A percentile compares a stretch with the other conserved stretches of the same genome.
Evolutionary conservation across 2,329 filamentous ascomycete genomes (phyloP).

Genomic region (Fusarium anthophilum): DNA sequence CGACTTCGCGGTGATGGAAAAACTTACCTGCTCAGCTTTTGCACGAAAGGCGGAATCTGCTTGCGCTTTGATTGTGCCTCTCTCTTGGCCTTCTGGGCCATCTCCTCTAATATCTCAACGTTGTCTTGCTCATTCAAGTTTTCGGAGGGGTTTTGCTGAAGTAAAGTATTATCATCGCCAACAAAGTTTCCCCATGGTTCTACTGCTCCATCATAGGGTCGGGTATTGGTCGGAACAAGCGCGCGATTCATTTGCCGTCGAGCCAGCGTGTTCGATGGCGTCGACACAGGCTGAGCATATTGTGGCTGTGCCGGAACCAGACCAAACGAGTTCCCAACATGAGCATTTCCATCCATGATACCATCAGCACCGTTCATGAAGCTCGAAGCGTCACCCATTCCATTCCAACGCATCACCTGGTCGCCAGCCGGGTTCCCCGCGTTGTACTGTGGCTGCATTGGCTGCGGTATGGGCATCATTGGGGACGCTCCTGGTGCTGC

Average conservation of each 20-base stretch:
- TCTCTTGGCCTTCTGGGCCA: slow-evolving; percentile 82
- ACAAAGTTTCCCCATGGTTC: slow-evolving; percentile 55
- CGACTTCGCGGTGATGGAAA: neutral
- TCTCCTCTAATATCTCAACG: slow-evolving; percentile 80
- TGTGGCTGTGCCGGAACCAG: slow-evolving; percentile 51
- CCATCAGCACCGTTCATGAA: slow-evolving; percentile 43
- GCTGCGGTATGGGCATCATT: slow-evolving; percentile 62
- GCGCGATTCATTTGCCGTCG: slow-evolving; percentile 61
- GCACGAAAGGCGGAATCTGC: slow-evolving; percentile 96
- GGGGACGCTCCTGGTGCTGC: slow-evolving; percentile 77
- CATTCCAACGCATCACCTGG: slow-evolving; percentile 59
- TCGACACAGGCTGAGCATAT: slow-evolving; percentile 45
- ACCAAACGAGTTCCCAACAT: slow-evolving; percentile 50
- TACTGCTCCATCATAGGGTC: slow-evolving; percentile 50
- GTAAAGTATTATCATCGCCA: slow-evolving; percentile 53
- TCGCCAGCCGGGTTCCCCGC: slow-evolving; percentile 58
- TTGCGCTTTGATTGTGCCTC: slow-evolving; percentile 92
- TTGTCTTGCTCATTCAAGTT: slow-evolving; percentile 68
- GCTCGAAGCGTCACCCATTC: slow-evolving; percentile 48
- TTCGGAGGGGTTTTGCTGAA: slow-evolving; percentile 50
- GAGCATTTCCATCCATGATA: slow-evolving; percentile 45
- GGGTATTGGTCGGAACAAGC: slow-evolving; percentile 56
- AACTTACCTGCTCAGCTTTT: slow-evolving; percentile 92
- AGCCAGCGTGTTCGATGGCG: slow-evolving; percentile 61
- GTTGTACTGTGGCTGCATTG: slow-evolving; percentile 59